phyloP scores from a whole-genome alignment of 306 rosid genomes.

The Begonia masoniana region DNA sequence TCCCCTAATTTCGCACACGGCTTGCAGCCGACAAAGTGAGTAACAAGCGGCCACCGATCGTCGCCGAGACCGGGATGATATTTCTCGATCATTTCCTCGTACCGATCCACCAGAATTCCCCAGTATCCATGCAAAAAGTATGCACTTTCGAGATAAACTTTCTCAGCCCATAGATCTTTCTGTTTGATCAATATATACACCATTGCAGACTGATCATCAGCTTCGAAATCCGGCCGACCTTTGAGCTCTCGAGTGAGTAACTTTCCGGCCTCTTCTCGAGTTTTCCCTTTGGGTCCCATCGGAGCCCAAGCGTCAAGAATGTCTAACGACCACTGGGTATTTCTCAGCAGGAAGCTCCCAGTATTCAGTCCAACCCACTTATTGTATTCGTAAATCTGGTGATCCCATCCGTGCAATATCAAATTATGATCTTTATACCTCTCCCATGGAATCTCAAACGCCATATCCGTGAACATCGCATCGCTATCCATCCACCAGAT shows the following conservation, averaged over 20 bases:
- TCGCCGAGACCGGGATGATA: slow-evolving; percentile 79
- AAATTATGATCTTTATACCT: slow-evolving; percentile 52
- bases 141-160: slow-evolving; percentile 57
- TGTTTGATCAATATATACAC: slow-evolving; percentile 47
- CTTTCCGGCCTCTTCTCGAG: slow-evolving; percentile 78
- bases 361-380: slow-evolving; percentile 88
- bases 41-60: slow-evolving; percentile 86
- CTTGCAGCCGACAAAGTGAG: slow-evolving; percentile 90
- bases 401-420: slow-evolving; percentile 83
- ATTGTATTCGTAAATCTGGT: slow-evolving; percentile 65
- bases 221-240: slow-evolving; percentile 66
- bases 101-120: slow-evolving; percentile 79
- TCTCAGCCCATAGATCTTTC: slow-evolving; percentile 53
- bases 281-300: slow-evolving; percentile 83
- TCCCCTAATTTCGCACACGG: slow-evolving; percentile 92
- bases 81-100: slow-evolving; percentile 71
- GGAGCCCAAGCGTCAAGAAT: slow-evolving; percentile 90
- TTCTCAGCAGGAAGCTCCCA: slow-evolving; percentile 60
- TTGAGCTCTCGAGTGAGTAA: slow-evolving; percentile 52
- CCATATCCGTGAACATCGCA: slow-evolving; percentile 94
- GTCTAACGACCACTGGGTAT: slow-evolving; percentile 74
- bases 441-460: slow-evolving; percentile 84
- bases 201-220: slow-evolving; percentile 84
- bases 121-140: slow-evolving; percentile 79
- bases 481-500: slow-evolving; percentile 98